Evolutionary conservation across 2,329 filamentous ascomycete genomes (phyloP).

Genomic region (Cyphellophora attinorum): DNA sequence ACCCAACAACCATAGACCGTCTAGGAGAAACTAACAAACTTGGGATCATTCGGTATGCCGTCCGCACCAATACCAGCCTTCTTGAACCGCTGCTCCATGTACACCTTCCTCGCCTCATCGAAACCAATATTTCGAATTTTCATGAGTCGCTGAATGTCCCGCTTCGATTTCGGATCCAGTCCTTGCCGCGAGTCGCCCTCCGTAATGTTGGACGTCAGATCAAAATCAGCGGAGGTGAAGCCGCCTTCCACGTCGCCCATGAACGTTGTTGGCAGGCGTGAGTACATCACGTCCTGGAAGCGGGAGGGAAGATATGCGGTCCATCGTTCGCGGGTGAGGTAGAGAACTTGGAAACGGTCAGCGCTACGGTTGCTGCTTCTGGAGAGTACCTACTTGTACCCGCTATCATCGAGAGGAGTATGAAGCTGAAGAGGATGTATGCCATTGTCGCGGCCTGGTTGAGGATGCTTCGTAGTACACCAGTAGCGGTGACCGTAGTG

Average conservation of each 20-base stretch:
- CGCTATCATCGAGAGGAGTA: slow-evolving; percentile 52
- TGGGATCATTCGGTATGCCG: slow-evolving; percentile 79
- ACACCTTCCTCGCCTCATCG: slow-evolving; percentile 80
- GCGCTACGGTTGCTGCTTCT: slow-evolving; percentile 9
- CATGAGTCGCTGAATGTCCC: slow-evolving; percentile 83
- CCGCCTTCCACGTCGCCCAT: slow-evolving; percentile 79
- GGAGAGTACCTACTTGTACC: slow-evolving; percentile 51
- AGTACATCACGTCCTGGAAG: slow-evolving; percentile 25
- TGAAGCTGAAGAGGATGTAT: slow-evolving; percentile 8
- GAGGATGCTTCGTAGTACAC: slow-evolving; percentile 31
- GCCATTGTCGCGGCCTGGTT: slow-evolving; percentile 6
- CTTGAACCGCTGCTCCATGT: slow-evolving; percentile 76
- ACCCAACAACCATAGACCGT: too few relatives aligned
- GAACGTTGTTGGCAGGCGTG: slow-evolving; percentile 65
- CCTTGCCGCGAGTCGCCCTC: slow-evolving; percentile 67
- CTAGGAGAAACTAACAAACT: slow-evolving; percentile 74
- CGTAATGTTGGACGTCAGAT: slow-evolving; percentile 70
- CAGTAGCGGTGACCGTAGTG: slow-evolving; percentile 60
- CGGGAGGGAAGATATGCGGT: slow-evolving; percentile 50
- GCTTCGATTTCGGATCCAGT: slow-evolving; percentile 70
- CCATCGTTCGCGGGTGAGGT: slow-evolving; percentile 74
- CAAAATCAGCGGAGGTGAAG: slow-evolving; percentile 72
- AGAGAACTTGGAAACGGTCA: slow-evolving; percentile 49
- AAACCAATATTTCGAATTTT: slow-evolving; percentile 72
- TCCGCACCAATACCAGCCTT: slow-evolving; percentile 83